Base-by-base conservation (phyloP, 1,284 basidiomycete genomes). In the Chalciporus sp. region DNA sequence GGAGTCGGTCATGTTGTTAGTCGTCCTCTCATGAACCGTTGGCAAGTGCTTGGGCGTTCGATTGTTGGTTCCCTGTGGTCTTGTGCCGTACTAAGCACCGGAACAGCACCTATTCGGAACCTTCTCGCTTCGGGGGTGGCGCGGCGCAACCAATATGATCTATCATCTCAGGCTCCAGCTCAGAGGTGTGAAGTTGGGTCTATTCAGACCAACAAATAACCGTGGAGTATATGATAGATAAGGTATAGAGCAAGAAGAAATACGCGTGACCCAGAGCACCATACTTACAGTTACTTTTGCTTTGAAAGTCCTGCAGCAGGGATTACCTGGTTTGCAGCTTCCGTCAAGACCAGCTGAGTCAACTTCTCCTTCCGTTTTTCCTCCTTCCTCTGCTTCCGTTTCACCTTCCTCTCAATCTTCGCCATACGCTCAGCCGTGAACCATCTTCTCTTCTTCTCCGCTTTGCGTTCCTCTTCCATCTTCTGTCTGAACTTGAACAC, bases 401-500 rank as follows among this genome's bases (percentile, higher is more conserved):
- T 77, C 43, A 70, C 76, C 62, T 76, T 79, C 60, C 72, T 78
- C 65, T 74, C 74, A 57, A 78, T 74, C 61, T 74, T 76, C 5
- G 72, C 68, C 51, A 74, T 63, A 33, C 75, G 74, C 33, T 74
- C 76, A 51, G 72, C 71, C 39, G 79, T 76, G 64, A 80, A 77
- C 80, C 81, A 83, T 61, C 79, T 77, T 58, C 73, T 76, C 74
- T 83, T 84, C 72, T 79, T 76, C 66, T 82, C 78, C 47, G 77
- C 81, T 60, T 80, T 81, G 58, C 81, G 76, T 59, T 88, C 79
- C 46, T 81, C 76, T 52, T 79, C 76, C 51, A 90, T 59, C 55
- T 74, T 73, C 63, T 82, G 77, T 59, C 82, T 79, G 81, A 85
- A 92, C 67, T 84, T 87, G 76, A 83, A 90, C 27, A 78, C 77